Evolutionary conservation across 2,329 filamentous ascomycete genomes (phyloP).

Genomic region (Claviceps maximensis): DNA sequence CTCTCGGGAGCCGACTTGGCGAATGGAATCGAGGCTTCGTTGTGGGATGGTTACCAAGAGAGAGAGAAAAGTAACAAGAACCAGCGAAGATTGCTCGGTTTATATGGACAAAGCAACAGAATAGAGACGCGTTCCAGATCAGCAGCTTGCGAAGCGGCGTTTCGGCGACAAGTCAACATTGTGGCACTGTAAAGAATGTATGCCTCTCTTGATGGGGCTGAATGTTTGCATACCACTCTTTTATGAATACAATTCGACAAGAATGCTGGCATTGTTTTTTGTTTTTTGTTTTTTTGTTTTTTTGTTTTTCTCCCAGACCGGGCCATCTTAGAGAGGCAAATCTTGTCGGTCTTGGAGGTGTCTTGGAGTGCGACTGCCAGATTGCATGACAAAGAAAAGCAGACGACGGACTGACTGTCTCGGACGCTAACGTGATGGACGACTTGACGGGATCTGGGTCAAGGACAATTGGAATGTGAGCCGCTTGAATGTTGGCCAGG

Average conservation of each 20-base stretch:
- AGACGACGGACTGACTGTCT: background rate
- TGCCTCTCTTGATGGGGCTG: background rate
- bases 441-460: background rate
- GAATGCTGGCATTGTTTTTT: background rate
- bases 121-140: conserved; percentile 4
- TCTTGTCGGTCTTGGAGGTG: background rate
- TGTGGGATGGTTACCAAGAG: conserved; percentile 7
- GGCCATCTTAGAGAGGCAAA: background rate
- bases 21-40: conserved; percentile 20
- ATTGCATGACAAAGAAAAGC: background rate
- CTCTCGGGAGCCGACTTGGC: conserved; percentile 14
- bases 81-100: conserved; percentile 11
- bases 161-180: background rate
- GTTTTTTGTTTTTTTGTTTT: no score
- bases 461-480: background rate
- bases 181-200: conserved; percentile 1
- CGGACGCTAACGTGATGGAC: background rate
- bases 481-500: background rate
- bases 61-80: conserved; percentile 5
- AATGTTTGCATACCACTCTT: conserved; percentile 2
- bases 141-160: background rate
- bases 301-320: background rate
- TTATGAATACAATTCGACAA: background rate
- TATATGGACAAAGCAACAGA: conserved; percentile 14
- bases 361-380: background rate